These are phyloP conservation scores for Ammopiptanthus mongolicus DNA, from an alignment of 306 rosid genomes.

Conservation along the genomic window DNA sequence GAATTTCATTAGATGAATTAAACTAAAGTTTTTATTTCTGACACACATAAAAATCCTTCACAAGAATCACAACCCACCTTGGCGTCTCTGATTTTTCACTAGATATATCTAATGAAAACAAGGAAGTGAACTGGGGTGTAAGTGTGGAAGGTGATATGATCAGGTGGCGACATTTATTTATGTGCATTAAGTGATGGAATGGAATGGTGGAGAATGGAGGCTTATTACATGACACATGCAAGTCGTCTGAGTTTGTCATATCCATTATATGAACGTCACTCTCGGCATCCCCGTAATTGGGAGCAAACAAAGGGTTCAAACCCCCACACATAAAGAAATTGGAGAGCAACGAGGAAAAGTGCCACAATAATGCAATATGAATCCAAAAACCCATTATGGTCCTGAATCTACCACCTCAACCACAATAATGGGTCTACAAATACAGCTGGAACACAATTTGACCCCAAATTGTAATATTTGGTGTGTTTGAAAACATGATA, in stretches of 20 bases:
- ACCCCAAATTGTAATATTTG: no score
- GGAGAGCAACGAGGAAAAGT: conserved; percentile 20
- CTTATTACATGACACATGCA: conserved; percentile 27
- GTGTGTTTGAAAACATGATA: no score
- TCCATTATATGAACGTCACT: conserved; percentile 29
- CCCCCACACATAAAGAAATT: conserved; percentile 30
- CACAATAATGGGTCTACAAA: conserved; percentile 20
- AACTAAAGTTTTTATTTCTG: not conserved
- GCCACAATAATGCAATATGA: conserved; percentile 22
- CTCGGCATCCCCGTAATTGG: conserved; percentile 27
- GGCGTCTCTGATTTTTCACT: not conserved
- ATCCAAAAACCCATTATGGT: conserved; percentile 19
- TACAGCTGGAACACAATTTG: conserved; percentile 3
- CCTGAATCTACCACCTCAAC: conserved; percentile 22
- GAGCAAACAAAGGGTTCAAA: conserved; percentile 32
- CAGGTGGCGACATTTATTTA: conserved; percentile 19
- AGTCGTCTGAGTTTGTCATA: conserved; percentile 24
- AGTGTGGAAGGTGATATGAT: not conserved
- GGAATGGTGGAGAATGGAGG: conserved; percentile 13
- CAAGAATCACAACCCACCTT: no score
- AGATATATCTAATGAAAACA: not conserved
- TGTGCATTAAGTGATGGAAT: not conserved
- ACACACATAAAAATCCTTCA: not conserved
- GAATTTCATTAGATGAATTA: not conserved
- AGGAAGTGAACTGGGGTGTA: not conserved